Conservation (phyloP, 1,284 basidiomycete species). For the Ustilago vetiveriae region DNA sequence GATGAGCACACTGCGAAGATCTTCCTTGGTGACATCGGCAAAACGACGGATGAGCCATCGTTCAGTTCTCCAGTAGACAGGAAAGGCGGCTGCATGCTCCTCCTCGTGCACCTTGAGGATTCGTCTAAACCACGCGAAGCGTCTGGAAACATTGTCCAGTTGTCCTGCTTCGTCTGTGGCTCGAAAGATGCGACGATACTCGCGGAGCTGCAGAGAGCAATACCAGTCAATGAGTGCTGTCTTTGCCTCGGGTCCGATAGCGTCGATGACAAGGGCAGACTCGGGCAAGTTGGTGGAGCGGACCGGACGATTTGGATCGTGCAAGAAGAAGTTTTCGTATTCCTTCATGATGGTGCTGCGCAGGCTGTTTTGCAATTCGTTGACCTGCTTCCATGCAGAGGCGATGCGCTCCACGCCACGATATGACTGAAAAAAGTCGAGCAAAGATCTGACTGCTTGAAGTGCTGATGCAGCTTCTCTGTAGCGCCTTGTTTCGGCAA, state of each 20-base stretch:
- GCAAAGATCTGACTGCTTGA: constrained; percentile 59
- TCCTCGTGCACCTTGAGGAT: constrained; percentile 87
- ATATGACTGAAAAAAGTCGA: constrained; percentile 59
- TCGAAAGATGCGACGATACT: constrained; percentile 93
- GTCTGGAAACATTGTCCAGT: constrained; percentile 89
- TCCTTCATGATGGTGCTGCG: constrained; percentile 54
- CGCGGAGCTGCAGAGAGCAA: constrained; percentile 87
- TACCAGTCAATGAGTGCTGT: constrained; percentile 86
- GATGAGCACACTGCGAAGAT: constrained; percentile 61
- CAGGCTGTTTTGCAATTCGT: constrained; percentile 50
- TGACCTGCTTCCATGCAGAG: constrained; percentile 53
- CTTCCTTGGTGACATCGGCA: constrained; percentile 63
- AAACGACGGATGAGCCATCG: constrained; percentile 57
- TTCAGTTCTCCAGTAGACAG: constrained; percentile 57
- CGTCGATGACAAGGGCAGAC: constrained; percentile 62
- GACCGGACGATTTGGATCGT: constrained; percentile 46
- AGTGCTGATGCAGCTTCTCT: constrained; percentile 61
- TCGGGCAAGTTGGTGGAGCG: constrained; percentile 54
- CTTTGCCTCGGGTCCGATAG: constrained; percentile 58
- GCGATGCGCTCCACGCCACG: constrained; percentile 57
- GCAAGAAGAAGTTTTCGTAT: constrained; percentile 60
- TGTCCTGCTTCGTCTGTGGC: constrained; percentile 78
- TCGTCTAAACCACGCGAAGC: constrained; percentile 96
- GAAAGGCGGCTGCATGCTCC: constrained; percentile 72
- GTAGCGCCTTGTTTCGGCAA: constrained; percentile 54